A percentile compares a stretch with the other conserved stretches of the same genome.
Evolutionary conservation across 2,329 filamentous ascomycete genomes (phyloP).

Genomic region (Microcyclospora tardicrescens): DNA sequence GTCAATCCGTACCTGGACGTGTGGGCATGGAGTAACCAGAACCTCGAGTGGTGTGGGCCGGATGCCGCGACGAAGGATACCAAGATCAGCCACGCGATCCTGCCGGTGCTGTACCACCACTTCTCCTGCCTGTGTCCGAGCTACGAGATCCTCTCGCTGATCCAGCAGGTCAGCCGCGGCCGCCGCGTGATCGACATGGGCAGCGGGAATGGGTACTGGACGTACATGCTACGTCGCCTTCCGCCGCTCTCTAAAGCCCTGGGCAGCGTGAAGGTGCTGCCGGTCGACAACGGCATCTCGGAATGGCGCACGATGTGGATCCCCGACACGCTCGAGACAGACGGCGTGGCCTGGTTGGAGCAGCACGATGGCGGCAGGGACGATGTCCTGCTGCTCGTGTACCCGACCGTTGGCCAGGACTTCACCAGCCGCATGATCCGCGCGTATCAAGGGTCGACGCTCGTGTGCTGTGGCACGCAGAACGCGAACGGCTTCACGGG

Average conservation of each 20-base stretch:
- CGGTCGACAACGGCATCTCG: slow-evolving; percentile 56
- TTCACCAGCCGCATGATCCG: slow-evolving; percentile 52
- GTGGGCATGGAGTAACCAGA: slow-evolving; percentile 52
- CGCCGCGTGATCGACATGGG: slow-evolving; percentile 52
- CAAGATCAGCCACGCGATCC: slow-evolving; percentile 50
- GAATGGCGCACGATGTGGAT: slow-evolving; percentile 60
- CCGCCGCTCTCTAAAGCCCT: slow-evolving; percentile 19
- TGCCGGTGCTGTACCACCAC: slow-evolving; percentile 66
- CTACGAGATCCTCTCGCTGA: slow-evolving; percentile 50
- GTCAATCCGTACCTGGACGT: slow-evolving; percentile 56
- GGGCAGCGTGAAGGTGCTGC: slow-evolving; percentile 31
- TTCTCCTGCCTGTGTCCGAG: slow-evolving; percentile 61
- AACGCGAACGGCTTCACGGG: slow-evolving; percentile 63
- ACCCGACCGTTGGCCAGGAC: slow-evolving; percentile 54
- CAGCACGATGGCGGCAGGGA: slow-evolving; percentile 38
- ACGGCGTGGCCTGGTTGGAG: slow-evolving; percentile 48
- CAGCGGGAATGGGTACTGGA: slow-evolving; percentile 65
- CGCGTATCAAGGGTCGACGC: slow-evolving; percentile 43
- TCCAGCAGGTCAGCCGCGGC: slow-evolving; percentile 41
- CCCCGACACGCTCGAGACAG: slow-evolving; percentile 47
- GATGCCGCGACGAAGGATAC: slow-evolving; percentile 39
- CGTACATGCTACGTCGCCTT: slow-evolving; percentile 52
- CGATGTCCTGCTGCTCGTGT: slow-evolving; percentile 55
- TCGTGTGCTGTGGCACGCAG: slow-evolving; percentile 63
- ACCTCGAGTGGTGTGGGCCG: slow-evolving; percentile 54